Evolutionary conservation across 257 asterid genomes (phyloP), one percentile per base, ranked within the genome.

Genomic region (Scutellaria baicalensis): DNA sequence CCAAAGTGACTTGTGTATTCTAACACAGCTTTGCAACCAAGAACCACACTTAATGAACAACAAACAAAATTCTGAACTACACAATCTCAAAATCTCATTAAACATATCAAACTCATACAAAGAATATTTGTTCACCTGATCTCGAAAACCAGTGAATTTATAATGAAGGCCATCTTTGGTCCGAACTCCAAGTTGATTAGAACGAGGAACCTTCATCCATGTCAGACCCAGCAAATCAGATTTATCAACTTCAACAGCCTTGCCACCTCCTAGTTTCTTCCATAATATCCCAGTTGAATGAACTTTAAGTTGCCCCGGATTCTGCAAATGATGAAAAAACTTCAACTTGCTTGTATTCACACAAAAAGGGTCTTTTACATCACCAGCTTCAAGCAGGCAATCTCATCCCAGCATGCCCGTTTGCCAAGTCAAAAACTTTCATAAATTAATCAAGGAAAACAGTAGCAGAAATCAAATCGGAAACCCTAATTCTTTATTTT

Each of bases 181-280:
- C 64, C 87, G 88, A 64, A 94, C 85, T 50, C 99, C 97, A 50
- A 94, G 97, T 79, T 94, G 97, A 78, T 94, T 85, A 50, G 88
- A 72, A 60, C 97, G 84, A 27, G 97, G 97, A 68, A 94, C 91
- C 80, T 94, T 94, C 97, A 91, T 89, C 97, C 99, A 91, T 17
- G 93, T 76, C 50, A 94, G 89, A 66, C 88, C 80, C 66, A 86
- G 75, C 67, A 91, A 56, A 44, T 89, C 96, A 4, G 92, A 79
- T 74, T 85, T 94, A 69, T 94, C 97, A 66, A 94, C 96, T 71
- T 94, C 97, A 64, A 91, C 93, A 5, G 93, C 86, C 83, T 89
- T 94, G 64, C 96, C 97, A 58, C 97, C 99, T 1, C 97, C 97
- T 76, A 77, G 95, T 80, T 94, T 94, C 91, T 88, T 94, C 99